A percentile compares a stretch with the other conserved stretches of the same genome.
phyloP scores from a whole-genome alignment of 1,139 yeast genomes.

The Candida tetrigidarum region DNA sequence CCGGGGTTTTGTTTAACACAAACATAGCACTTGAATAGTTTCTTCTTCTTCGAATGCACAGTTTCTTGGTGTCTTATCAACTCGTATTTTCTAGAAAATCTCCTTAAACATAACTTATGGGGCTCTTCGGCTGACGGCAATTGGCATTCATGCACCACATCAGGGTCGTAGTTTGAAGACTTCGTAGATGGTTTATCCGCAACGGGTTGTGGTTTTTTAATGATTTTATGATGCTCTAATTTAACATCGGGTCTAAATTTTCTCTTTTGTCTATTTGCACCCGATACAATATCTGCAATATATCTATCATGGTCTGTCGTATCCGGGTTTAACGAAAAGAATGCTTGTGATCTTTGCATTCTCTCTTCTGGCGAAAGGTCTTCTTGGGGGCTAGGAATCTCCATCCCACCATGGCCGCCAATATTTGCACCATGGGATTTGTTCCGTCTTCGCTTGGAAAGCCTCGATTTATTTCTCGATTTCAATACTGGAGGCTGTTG shows the following conservation, averaged over 20 bases:
- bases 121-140: constrained; percentile 52
- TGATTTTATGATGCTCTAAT: constrained; percentile 19
- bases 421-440: background rate
- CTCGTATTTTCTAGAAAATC: constrained; percentile 93
- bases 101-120: constrained; percentile 70
- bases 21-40: constrained; percentile 82
- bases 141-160: constrained; percentile 53
- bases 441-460: constrained; percentile 9
- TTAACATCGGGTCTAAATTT: constrained; percentile 17
- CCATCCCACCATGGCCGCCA: constrained; percentile 10
- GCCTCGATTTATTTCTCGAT: constrained; percentile 11
- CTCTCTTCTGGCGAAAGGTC: constrained; percentile 12
- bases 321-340: constrained; percentile 21
- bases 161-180: constrained; percentile 53
- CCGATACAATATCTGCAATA: constrained; percentile 27
- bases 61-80: constrained; percentile 95
- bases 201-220: constrained; percentile 28
- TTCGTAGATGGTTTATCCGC: constrained; percentile 34
- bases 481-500: constrained; percentile 16
- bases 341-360: constrained; percentile 19
- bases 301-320: constrained; percentile 32
- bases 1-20: constrained; percentile 69
- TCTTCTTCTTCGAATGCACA: constrained; percentile 88
- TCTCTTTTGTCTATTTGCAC: constrained; percentile 29
- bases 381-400: constrained; percentile 8